Evolutionary conservation across 1,284 basidiomycete species (phyloP).

Genomic region (Apiotrichum gamsii): DNA sequence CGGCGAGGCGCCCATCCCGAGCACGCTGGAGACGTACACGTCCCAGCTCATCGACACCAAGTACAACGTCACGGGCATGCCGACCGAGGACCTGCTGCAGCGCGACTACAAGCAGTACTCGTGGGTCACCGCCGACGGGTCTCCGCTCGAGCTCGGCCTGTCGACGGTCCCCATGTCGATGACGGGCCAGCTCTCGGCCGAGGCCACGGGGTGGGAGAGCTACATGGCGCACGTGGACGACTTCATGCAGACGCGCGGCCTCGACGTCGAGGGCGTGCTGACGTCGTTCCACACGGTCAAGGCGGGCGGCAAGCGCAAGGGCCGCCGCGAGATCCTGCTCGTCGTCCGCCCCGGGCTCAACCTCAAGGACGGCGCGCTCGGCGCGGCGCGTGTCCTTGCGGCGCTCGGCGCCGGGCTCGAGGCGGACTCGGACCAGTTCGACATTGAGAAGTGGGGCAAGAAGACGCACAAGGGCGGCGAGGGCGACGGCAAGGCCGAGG

Average conservation of each 20-base stretch:
- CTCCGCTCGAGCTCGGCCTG: constrained; percentile 55
- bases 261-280: constrained; percentile 68
- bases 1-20: constrained; percentile 8
- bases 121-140: constrained; percentile 46
- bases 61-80: constrained; percentile 60
- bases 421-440: constrained; percentile 49
- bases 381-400: constrained; percentile 27
- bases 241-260: constrained; percentile 61
- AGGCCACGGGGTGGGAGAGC: constrained; percentile 39
- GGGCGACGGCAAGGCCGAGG: constrained; percentile 14
- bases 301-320: constrained; percentile 55
- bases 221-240: constrained; percentile 53
- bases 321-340: constrained; percentile 63
- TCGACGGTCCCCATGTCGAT: constrained; percentile 71
- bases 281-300: constrained; percentile 62
- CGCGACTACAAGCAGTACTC: constrained; percentile 89
- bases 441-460: constrained; percentile 52
- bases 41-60: constrained; percentile 59
- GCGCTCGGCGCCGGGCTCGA: constrained; percentile 54
- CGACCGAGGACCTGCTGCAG: constrained; percentile 68
- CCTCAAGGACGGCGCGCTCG: constrained; percentile 12
- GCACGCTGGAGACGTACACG: constrained; percentile 48
- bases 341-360: constrained; percentile 49
- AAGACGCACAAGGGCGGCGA: too few relatives aligned
- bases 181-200: constrained; percentile 52